Evolutionary conservation across 495 filamentous ascomycete species (phyloP).

Genomic region (Aspergillus nanangensis): DNA sequence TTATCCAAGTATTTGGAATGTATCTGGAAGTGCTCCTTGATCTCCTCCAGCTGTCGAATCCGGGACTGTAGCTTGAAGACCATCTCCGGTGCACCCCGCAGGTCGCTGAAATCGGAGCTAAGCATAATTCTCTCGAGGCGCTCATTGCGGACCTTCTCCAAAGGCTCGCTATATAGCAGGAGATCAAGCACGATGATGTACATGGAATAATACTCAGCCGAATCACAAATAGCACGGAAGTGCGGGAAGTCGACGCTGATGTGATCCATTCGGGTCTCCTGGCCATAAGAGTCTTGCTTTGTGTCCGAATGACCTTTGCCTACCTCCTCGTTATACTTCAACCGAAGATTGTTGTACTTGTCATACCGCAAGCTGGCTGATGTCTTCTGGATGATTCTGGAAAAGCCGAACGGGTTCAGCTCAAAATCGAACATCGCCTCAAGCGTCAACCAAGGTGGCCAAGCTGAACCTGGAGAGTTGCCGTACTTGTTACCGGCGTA

Average conservation of each 20-base stretch:
- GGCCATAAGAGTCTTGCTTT: slow-evolving; percentile 26
- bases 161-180: slow-evolving; percentile 88
- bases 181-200: slow-evolving; percentile 96
- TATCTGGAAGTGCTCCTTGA: slow-evolving; percentile 93
- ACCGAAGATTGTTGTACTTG: slow-evolving; percentile 94
- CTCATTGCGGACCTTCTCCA: slow-evolving; percentile 92
- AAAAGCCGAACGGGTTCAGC: slow-evolving; percentile 89
- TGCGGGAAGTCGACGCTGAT: slow-evolving; percentile 96
- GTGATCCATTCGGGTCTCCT: slow-evolving; percentile 84
- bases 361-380: slow-evolving; percentile 92
- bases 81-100: slow-evolving; percentile 90
- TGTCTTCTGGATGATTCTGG: slow-evolving; percentile 88
- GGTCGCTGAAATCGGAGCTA: slow-evolving; percentile 98
- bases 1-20: slow-evolving; percentile 84
- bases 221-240: slow-evolving; percentile 89
- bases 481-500: slow-evolving; percentile 94
- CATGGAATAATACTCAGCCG: slow-evolving; percentile 91
- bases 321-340: slow-evolving; percentile 97
- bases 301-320: slow-evolving; percentile 50
- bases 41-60: slow-evolving; percentile 91
- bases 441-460: slow-evolving; percentile 97
- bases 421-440: slow-evolving; percentile 98
- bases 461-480: slow-evolving; percentile 74
- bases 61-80: slow-evolving; percentile 85
- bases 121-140: slow-evolving; percentile 97